phyloP scores from a whole-genome alignment of 352 stramenopile genomes.

The Pythium dissimile region DNA sequence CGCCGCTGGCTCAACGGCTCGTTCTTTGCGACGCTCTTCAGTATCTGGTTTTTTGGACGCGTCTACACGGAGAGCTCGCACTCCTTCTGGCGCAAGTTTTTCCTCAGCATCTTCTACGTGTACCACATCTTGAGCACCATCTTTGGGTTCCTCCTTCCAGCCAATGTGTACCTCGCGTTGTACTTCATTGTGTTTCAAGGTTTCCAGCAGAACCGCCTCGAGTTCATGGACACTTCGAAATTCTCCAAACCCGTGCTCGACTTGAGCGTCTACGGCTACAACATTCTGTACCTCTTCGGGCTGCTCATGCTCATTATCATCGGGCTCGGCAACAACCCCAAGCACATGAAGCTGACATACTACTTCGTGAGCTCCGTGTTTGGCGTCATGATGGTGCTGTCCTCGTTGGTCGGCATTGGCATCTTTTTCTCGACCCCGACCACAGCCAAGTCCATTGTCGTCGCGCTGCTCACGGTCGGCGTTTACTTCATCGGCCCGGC shows the following conservation, averaged over 20 bases:
- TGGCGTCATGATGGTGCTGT: conserved; percentile 78
- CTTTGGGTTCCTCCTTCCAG: conserved; percentile 71
- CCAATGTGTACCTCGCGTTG: conserved; percentile 81
- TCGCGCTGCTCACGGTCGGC: conserved; percentile 66
- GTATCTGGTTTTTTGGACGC: conserved; percentile 79
- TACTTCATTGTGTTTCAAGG: conserved; percentile 88
- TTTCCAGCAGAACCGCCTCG: conserved; percentile 83
- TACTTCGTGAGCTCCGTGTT: conserved; percentile 75
- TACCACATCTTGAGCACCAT: conserved; percentile 74
- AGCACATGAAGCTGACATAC: conserved; percentile 86
- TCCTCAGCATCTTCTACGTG: conserved; percentile 68
- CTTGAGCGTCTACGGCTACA: conserved; percentile 72
- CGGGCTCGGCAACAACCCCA: conserved; percentile 81
- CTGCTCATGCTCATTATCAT: conserved; percentile 86
- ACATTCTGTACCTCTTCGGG: conserved; percentile 73
- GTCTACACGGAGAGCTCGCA: conserved; percentile 84
- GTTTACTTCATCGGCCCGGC: conserved; percentile 84
- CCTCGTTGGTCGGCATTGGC: conserved; percentile 61
- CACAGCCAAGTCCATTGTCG: conserved; percentile 48
- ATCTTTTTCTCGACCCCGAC: conserved; percentile 68
- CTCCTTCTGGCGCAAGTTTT: conserved; percentile 63
- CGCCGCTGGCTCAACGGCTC: conserved; percentile 85
- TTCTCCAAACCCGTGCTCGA: conserved; percentile 59
- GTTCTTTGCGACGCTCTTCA: conserved; percentile 88
- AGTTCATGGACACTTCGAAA: conserved; percentile 76